Evolutionary conservation across 2,329 filamentous ascomycete genomes (phyloP).

Genomic region (Scleromitrula shiraiana): DNA sequence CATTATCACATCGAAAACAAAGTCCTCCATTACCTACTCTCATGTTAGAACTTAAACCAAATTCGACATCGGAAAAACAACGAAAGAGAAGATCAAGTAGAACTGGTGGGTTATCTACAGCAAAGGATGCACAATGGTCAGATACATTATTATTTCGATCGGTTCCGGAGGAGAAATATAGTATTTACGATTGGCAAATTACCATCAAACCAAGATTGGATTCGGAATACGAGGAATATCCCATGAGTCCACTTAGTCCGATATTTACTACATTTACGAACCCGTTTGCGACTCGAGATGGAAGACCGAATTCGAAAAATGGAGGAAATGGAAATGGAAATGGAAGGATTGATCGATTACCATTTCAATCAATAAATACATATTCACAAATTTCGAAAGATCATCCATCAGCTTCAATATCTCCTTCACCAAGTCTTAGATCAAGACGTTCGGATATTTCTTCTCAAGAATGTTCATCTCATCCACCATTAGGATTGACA

Average conservation of each 20-base stretch:
- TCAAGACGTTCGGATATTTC: conserved; percentile 54
- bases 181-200: conserved; percentile 50
- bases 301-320: conserved; percentile 12
- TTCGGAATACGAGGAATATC: conserved; percentile 20
- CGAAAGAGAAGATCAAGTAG: conserved; percentile 58
- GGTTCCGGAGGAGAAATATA: conserved; percentile 42
- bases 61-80: conserved; percentile 47
- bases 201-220: conserved; percentile 32
- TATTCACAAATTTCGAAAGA: conserved; percentile 31
- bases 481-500: conserved; percentile 41
- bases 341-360: too few species aligned
- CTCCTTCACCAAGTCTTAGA: conserved; percentile 51
- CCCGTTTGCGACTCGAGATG: conserved; percentile 23
- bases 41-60: conserved; percentile 44
- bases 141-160: conserved; percentile 49
- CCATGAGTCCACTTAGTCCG: conserved; percentile 23
- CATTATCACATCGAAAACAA: conserved; percentile 53
- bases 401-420: conserved; percentile 44
- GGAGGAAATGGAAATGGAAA: conserved; percentile 33
- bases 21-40: conserved; percentile 52
- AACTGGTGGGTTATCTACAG: conserved; percentile 42
- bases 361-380: conserved; percentile 40
- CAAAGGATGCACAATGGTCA: conserved; percentile 23
- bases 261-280: conserved; percentile 26
- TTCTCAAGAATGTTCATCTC: conserved; percentile 34